A percentile compares a stretch with the other conserved stretches of the same genome.
phyloP scores from a whole-genome alignment of 2,329 filamentous ascomycete genomes.

The Clarireedia paspali region DNA sequence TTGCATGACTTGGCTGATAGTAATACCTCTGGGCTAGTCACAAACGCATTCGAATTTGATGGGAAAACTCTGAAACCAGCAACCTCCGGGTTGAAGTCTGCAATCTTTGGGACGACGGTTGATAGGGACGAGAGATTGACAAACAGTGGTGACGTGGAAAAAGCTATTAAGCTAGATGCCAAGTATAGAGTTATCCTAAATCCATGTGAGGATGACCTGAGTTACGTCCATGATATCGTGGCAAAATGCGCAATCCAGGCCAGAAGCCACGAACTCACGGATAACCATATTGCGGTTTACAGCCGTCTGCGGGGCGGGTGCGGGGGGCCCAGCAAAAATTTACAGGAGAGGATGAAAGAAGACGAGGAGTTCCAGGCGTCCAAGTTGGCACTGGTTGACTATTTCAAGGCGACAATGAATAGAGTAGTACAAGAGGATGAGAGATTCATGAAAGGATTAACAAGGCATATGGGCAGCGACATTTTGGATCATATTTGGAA shows the following conservation, averaged over 20 bases:
- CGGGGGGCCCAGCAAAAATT: background rate
- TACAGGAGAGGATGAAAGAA: background rate
- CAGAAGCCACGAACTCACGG: background rate
- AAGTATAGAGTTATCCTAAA: background rate
- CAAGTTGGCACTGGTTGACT: background rate
- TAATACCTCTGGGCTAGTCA: slow-evolving; percentile 2
- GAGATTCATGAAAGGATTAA: background rate
- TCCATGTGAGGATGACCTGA: background rate
- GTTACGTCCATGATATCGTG: slow-evolving; percentile 5
- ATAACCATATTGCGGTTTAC: slow-evolving; percentile 2
- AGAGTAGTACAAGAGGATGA: background rate
- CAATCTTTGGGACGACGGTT: background rate
- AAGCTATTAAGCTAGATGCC: background rate
- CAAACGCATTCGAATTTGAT: background rate
- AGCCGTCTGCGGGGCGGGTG: background rate
- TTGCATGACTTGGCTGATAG: slow-evolving; percentile 10
- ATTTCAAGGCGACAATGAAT: slow-evolving; percentile 4
- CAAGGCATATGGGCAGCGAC: background rate
- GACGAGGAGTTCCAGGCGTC: slow-evolving; percentile 7
- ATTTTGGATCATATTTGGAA: slow-evolving; percentile 1
- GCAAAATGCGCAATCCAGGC: slow-evolving; percentile 1
- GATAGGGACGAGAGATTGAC: no score
- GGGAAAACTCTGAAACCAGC: background rate
- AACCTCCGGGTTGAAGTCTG: background rate
- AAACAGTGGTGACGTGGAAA: background rate